Evolutionary conservation across 768 basidiomycete species (phyloP), one percentile per base, ranked within the genome.

Genomic region (Boletus speciosus): DNA sequence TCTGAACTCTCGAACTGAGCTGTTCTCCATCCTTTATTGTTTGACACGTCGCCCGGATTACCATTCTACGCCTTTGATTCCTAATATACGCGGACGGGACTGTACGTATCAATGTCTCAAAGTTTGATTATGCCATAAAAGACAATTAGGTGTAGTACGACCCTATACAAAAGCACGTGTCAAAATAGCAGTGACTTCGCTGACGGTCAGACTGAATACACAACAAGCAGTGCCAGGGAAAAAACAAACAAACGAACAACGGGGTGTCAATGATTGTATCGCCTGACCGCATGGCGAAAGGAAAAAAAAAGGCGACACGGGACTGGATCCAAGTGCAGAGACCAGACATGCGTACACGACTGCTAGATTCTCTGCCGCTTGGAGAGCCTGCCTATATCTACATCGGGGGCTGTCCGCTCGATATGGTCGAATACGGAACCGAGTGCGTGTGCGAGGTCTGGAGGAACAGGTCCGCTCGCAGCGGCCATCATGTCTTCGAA

Each of bases 1-100:
- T 79, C 81, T 19, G 76, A 75, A 51, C 58, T 79, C 55, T 75
- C 77, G 15, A 73, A 35, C 45, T 69, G 40, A 61, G 25, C 15
- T 4, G 35, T 8, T 19, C 21, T 15, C 10, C 14, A 10, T 37
- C 9, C 6, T 15, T 35, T 9, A 5, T 35, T n/a, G 12, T 32
- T 12, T 19, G 2, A 14, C 4, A 10, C 27, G 19, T 50, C 21
- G 11, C 11, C 15, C 19, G 45, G 45, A 32, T 21, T 31, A 15
- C 31, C 7, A 32, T 31, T n/a, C 29, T 44, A 29, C 8, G 29
- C 29, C 7, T 29, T 29, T 29, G 29, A 29, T 9, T 29, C 29
- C 8, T 29, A 7, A 29, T 9, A 29, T 29, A 9, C 25, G 25
- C 25, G 25, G 3, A 4, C 8, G 29, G 29, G 8, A 29, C 29